phyloP scores from a whole-genome alignment of 2,329 filamentous ascomycete genomes.

The Westerdykella sp. region DNA sequence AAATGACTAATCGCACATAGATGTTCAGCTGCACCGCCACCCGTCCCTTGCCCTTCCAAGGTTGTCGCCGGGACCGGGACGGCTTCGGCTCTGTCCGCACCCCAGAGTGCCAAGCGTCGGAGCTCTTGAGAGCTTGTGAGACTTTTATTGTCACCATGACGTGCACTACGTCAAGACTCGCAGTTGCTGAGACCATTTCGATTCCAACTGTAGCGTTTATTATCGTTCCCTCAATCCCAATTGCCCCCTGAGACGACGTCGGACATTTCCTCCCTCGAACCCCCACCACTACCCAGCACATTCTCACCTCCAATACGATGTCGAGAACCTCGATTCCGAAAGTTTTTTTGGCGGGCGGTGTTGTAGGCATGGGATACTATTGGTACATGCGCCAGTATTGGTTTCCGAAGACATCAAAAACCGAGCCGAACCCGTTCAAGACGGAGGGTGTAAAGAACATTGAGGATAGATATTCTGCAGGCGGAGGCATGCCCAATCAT shows the following conservation, averaged over 20 bases:
- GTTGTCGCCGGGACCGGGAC: no score
- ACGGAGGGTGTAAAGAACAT: conserved; percentile 31
- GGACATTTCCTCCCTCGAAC: no score
- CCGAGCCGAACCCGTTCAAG: conserved; percentile 32
- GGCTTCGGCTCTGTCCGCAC: no score
- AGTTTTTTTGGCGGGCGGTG: conserved; percentile 34
- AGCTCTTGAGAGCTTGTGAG: conserved; percentile 13
- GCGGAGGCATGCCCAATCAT: conserved; percentile 27
- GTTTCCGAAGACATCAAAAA: conserved; percentile 36
- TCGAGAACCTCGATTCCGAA: conserved; percentile 23
- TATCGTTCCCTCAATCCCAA: no score
- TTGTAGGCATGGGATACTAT: conserved; percentile 33
- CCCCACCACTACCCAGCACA: no score
- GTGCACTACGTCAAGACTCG: conserved; percentile 17
- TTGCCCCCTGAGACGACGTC: no score
- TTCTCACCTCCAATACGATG: not conserved
- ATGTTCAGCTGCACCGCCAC: conserved; percentile 11
- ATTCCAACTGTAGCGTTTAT: no score
- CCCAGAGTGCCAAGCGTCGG: no score
- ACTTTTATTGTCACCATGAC: conserved; percentile 23
- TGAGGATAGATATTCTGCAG: conserved; percentile 29
- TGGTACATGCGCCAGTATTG: conserved; percentile 34
- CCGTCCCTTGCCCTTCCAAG: not conserved
- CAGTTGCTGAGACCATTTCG: no score
- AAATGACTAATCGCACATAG: not conserved